Base-by-base conservation (phyloP, 345 rosid genomes). In the Euphorbia lathyris region DNA sequence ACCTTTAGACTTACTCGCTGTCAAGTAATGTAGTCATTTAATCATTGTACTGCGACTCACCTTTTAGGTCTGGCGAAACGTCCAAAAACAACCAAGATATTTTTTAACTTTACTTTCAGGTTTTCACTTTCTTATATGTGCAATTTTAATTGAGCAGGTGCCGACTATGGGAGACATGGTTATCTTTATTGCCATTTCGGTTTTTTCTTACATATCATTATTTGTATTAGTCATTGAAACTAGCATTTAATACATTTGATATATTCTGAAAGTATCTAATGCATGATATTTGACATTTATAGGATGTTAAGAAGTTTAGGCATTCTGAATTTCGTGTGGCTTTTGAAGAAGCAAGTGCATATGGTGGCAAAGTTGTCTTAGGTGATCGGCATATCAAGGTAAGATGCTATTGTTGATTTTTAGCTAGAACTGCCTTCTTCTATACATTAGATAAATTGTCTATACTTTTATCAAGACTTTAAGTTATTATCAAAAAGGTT, bases 321-420 rank as follows among this genome's bases (percentile, higher is more conserved):
- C 86, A 96, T 42, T 84, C 96, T 63, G 99, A 92, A 78, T 92
- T 95, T 77, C 97, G 96, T 64, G 92, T 88, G 77, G 99, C 94
- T 57, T 88, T 38, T 84, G 92, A 95, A 83, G 98, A 90, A 83
- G 99, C 99, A 36, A 80, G 58, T 72, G 84, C 88, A 68, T 88
- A 92, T 81, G 90, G 87, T 66, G 90, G 90, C 66, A 86, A 80
- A 77, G 96, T 92, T 66, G 67, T 90, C 69, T 91, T 92, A 65
- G 99, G 99, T 72, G 99, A 95, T 87, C 97, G 99, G 61, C 97
- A 96, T 26, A 91, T 92, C 30, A 84, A 91, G 85, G 99, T 88
- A 63, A 72, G 68, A 69, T 68, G 22, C 43, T 67, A 45, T 58
- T 58, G 4, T 66, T 67, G 30, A 69, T 77, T 63, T 20, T 23